These are phyloP conservation scores for Tricholoma furcatifolium DNA, from an alignment of 768 basidiomycete genomes.

Conservation along the genomic window DNA sequence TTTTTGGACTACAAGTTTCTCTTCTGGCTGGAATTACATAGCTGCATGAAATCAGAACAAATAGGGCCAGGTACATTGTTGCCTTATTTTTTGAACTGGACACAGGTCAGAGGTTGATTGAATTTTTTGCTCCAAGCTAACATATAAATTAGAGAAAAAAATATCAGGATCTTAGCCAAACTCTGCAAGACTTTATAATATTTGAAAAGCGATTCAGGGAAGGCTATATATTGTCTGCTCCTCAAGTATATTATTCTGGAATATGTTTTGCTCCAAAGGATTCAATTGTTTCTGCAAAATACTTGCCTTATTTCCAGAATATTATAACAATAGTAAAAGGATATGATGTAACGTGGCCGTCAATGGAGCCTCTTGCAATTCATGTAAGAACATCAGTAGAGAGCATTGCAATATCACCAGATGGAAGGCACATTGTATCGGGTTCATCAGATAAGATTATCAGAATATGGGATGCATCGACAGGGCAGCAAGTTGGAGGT, in stretches of 20 bases:
- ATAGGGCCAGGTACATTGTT: background rate
- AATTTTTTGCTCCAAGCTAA: too few species aligned
- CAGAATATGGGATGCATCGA: too few species aligned
- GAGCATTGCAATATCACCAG: too few species aligned
- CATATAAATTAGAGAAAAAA: too few species aligned
- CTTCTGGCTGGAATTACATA: too few species aligned
- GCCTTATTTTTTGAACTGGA: background rate
- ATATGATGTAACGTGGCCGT: too few species aligned
- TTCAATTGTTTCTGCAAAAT: background rate
- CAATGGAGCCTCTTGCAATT: too few species aligned
- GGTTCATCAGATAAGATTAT: too few species aligned
- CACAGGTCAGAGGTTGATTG: background rate
- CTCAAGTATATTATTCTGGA: background rate
- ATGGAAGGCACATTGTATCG: too few species aligned
- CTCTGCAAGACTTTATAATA: background rate
- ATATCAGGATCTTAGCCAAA: background rate
- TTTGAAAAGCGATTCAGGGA: background rate
- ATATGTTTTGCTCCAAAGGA: background rate
- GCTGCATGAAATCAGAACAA: background rate
- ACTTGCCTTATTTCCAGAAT: too few species aligned
- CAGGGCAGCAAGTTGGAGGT: too few species aligned
- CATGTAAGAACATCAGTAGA: too few species aligned
- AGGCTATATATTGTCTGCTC: background rate
- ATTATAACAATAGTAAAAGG: slow-evolving; percentile 8
- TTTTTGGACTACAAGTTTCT: slow-evolving; percentile 3